phyloP scores from a whole-genome alignment of 371 early-diverging fungal genomes.

The Nematocida sp. region DNA sequence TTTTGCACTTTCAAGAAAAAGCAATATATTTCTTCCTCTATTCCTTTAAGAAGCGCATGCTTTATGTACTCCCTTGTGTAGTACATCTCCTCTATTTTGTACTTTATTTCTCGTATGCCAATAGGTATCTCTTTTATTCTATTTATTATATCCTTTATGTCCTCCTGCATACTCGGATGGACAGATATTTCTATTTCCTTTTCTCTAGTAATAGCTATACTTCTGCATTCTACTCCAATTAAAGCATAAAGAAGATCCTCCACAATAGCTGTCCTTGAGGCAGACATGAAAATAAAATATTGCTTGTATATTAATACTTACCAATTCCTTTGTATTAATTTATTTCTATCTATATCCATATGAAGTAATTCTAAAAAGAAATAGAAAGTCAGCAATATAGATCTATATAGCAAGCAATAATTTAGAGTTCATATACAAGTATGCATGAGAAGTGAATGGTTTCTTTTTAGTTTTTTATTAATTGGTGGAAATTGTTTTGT shows the following conservation, averaged over 20 bases:
- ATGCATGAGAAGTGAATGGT: too few relatives aligned
- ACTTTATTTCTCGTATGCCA: constrained; percentile 34
- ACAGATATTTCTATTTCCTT: not conserved
- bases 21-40: constrained; percentile 32
- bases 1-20: constrained; percentile 2
- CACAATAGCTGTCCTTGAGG: not conserved
- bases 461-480: too few relatives aligned
- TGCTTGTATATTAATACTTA: too few relatives aligned
- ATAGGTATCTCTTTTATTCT: constrained; percentile 8
- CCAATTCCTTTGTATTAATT: too few relatives aligned
- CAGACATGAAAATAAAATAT: not conserved
- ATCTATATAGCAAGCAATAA: too few relatives aligned
- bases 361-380: too few relatives aligned
- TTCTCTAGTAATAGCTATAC: constrained; percentile 4
- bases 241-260: constrained; percentile 16
- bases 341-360: constrained; percentile 26
- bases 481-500: too few relatives aligned
- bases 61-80: constrained; percentile 1
- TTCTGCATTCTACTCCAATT: constrained; percentile 22
- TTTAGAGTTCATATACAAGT: too few relatives aligned
- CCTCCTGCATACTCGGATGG: not conserved
- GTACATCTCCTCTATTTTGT: constrained; percentile 40
- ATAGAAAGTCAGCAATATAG: too few relatives aligned
- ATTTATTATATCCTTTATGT: constrained; percentile 10
- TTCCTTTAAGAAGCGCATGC: constrained; percentile 30